phyloP scores from a whole-genome alignment of 2,329 filamentous ascomycete species.

The Colletotrichum sp. region DNA sequence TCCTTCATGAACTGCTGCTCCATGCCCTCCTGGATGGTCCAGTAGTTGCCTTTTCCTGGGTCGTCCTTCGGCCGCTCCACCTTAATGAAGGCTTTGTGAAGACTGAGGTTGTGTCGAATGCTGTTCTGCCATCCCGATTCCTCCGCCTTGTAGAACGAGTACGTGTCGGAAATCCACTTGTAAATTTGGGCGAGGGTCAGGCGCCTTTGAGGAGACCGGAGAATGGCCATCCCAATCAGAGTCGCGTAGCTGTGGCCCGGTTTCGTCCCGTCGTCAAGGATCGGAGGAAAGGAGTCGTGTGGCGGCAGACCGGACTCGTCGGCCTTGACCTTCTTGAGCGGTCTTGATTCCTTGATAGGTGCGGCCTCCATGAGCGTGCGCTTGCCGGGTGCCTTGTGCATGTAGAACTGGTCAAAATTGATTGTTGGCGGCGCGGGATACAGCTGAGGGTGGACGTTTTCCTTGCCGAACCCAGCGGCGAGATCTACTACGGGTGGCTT shows the following conservation, averaged over 20 bases:
- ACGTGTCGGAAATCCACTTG: constrained; percentile 98
- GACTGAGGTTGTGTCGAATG: constrained; percentile 95
- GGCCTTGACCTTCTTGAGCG: constrained; percentile 70
- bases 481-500: constrained; percentile 52
- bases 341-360: constrained; percentile 71
- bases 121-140: constrained; percentile 98
- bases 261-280: constrained; percentile 87
- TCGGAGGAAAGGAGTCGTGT: constrained; percentile 78
- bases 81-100: constrained; percentile 97
- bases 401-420: constrained; percentile 56
- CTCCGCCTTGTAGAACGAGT: constrained; percentile 81
- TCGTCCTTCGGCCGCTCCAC: constrained; percentile 96
- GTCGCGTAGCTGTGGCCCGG: constrained; percentile 93
- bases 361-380: constrained; percentile 75
- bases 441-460: constrained; percentile 58
- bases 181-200: constrained; percentile 95
- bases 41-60: constrained; percentile 97
- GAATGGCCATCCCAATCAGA: constrained; percentile 95
- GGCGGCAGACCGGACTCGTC: constrained; percentile 67
- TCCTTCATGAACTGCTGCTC: constrained; percentile 91
- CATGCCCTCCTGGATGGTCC: constrained; percentile 89
- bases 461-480: constrained; percentile 52
- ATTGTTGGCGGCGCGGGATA: constrained; percentile 53
- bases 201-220: constrained; percentile 81
- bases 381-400: constrained; percentile 57